Base-by-base conservation (phyloP, 1,284 basidiomycete genomes). In the Leccinum huronense region DNA sequence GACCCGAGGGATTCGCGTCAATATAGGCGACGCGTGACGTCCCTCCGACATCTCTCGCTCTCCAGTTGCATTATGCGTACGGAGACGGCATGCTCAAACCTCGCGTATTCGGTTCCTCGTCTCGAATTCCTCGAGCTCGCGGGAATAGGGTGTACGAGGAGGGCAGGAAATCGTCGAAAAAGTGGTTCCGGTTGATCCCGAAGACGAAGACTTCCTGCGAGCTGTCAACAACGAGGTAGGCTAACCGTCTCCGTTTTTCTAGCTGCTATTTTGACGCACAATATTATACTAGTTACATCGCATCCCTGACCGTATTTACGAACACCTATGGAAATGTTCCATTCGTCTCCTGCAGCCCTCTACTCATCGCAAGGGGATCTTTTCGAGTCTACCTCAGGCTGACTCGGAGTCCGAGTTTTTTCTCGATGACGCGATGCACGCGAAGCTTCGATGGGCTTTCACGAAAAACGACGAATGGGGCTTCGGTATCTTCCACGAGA, bases 41-140 rank as follows among this genome's bases (percentile, higher is more conserved):
- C 80, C 40, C 82, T 97, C 57, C 83, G 86, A n/a, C 93, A 95
- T 73, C 80, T 97, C 38, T 86, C 84, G 51, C 75, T 98, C 27
- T 94, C 93, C 3, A 81, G 78, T n/a, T 96, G 94, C 72, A 75
- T 81, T 5, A 77, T 88, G 59, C 79, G 97, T 64, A 93, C 92
- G 0, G 89, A 94, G 70, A 80, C 80, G 36, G 88, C 88, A 3
- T 89, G 92, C 71, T 81, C 85, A 6, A 85, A 90, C 70, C 80
- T 98, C 30, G 87, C 90, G 6, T 77, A 87, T 71, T 81, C 86
- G 10, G 81, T 95, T 7, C 94, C 95, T 1, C 74, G 80, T 58
- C 81, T 97, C n/a, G 88, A 92, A 72, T 84, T 87, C 60, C 79
- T 97, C 40, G 94, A 98, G 77, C 75, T 97, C 63, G 92, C 91